These are phyloP conservation scores for Ustilago vetiveriae DNA, from an alignment of 1,284 basidiomycete genomes.

Conservation along the genomic window DNA sequence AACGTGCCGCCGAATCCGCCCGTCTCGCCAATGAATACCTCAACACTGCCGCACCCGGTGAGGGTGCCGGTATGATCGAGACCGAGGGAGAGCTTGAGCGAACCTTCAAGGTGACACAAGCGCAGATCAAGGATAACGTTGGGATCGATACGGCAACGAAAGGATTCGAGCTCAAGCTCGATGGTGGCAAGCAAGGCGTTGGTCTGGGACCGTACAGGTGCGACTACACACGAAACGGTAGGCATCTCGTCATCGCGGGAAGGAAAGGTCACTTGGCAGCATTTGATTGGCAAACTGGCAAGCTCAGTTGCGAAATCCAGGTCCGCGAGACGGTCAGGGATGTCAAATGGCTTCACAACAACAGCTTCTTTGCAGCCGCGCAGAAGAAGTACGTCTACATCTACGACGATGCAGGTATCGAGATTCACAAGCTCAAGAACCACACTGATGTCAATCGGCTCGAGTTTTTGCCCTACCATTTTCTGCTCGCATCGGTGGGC, in stretches of 20 bases:
- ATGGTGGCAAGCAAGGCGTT: constrained; percentile 70
- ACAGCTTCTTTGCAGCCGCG: constrained; percentile 91
- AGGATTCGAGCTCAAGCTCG: constrained; percentile 81
- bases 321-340: constrained; percentile 88
- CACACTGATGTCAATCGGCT: constrained; percentile 91
- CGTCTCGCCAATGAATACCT: constrained; percentile 63
- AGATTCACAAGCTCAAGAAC: constrained; percentile 77
- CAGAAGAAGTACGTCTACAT: constrained; percentile 97
- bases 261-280: constrained; percentile 88
- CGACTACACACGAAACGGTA: constrained; percentile 88
- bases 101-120: constrained; percentile 87
- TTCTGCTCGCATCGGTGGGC: constrained; percentile 86
- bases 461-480: constrained; percentile 95
- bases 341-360: constrained; percentile 92
- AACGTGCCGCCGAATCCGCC: constrained; percentile 59
- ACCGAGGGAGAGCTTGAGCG: constrained; percentile 81
- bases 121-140: constrained; percentile 77
- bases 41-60: constrained; percentile 55
- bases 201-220: constrained; percentile 77
- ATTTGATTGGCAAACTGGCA: constrained; percentile 92
- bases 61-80: constrained; percentile 77
- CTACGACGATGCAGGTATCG: constrained; percentile 89
- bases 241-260: constrained; percentile 74
- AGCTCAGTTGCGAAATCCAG: constrained; percentile 86
- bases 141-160: constrained; percentile 80